These are phyloP conservation scores for Codiaeum variegatum DNA, from an alignment of 441 rosid species.

Conservation along the genomic window DNA sequence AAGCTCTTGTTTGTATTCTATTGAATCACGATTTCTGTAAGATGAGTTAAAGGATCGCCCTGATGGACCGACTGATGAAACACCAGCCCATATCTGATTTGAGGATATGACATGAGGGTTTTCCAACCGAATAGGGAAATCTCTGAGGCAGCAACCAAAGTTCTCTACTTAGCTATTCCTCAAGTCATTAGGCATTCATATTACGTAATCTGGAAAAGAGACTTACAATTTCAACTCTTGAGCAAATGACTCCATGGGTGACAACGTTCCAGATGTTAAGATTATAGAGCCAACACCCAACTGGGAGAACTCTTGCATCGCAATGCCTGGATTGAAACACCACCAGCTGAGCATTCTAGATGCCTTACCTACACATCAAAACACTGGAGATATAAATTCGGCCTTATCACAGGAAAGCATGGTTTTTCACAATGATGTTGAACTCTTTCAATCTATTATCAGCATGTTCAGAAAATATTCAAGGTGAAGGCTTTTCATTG, in stretches of 20 bases:
- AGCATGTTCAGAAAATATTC: background rate
- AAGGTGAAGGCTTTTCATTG: background rate
- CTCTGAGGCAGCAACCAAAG: conserved; percentile 39
- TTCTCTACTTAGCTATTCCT: conserved; percentile 27
- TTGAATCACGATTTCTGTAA: conserved; percentile 69
- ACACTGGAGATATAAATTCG: conserved; percentile 10
- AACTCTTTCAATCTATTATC: background rate
- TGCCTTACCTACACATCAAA: conserved; percentile 55
- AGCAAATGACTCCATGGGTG: conserved; percentile 92
- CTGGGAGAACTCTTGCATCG: conserved; percentile 76
- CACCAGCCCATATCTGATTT: conserved; percentile 91
- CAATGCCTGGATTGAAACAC: conserved; percentile 98
- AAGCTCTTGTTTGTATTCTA: conserved; percentile 93
- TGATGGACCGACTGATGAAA: conserved; percentile 82
- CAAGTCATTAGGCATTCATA: conserved; percentile 18
- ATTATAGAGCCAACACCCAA: conserved; percentile 81
- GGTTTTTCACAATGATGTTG: background rate
- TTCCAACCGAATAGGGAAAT: conserved; percentile 86
- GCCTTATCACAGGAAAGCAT: conserved; percentile 5
- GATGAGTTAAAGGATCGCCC: conserved; percentile 79
- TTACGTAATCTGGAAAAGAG: conserved; percentile 16
- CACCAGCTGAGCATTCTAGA: conserved; percentile 95
- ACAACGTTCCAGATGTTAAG: conserved; percentile 92
- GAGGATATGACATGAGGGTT: conserved; percentile 96
- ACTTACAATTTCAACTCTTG: conserved; percentile 86